These are phyloP conservation scores for Orobanche coerulescens DNA, from an alignment of 257 asterid genomes.

Conservation along the genomic window DNA sequence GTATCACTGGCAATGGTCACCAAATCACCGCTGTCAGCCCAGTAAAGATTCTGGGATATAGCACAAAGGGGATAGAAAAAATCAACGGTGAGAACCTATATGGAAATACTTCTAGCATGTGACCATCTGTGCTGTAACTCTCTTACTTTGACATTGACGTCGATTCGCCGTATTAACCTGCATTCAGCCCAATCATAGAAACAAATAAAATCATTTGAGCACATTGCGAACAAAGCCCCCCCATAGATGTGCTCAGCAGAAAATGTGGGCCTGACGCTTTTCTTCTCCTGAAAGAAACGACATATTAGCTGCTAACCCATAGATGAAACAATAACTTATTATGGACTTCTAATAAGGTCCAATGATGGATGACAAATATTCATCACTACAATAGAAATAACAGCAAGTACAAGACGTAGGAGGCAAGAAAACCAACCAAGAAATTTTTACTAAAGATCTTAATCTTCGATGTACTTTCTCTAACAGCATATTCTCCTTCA, in stretches of 20 bases:
- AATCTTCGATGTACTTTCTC: constrained; percentile 92
- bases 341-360: not conserved
- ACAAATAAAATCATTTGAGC: constrained; percentile 93
- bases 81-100: constrained; percentile 1
- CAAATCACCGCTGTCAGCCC: constrained; percentile 97
- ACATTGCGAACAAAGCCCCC: constrained; percentile 82
- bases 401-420: not conserved
- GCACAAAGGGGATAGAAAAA: constrained; percentile 20
- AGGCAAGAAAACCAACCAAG: constrained; percentile 38
- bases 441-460: constrained; percentile 76
- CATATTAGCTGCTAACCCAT: constrained; percentile 18
- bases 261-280: constrained; percentile 95
- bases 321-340: constrained; percentile 10
- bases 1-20: constrained; percentile 80
- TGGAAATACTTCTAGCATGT: constrained; percentile 19
- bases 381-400: constrained; percentile 4
- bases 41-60: constrained; percentile 73
- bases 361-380: not conserved
- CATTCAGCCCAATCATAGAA: constrained; percentile 97
- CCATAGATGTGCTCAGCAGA: constrained; percentile 94
- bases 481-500: constrained; percentile 95
- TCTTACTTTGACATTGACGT: constrained; percentile 89
- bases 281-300: constrained; percentile 71
- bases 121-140: not conserved
- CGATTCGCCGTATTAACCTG: constrained; percentile 87